Evolutionary conservation across 2,329 filamentous ascomycete genomes (phyloP), one percentile per base, ranked within the genome.

Genomic region (Fusarium abutilonis): DNA sequence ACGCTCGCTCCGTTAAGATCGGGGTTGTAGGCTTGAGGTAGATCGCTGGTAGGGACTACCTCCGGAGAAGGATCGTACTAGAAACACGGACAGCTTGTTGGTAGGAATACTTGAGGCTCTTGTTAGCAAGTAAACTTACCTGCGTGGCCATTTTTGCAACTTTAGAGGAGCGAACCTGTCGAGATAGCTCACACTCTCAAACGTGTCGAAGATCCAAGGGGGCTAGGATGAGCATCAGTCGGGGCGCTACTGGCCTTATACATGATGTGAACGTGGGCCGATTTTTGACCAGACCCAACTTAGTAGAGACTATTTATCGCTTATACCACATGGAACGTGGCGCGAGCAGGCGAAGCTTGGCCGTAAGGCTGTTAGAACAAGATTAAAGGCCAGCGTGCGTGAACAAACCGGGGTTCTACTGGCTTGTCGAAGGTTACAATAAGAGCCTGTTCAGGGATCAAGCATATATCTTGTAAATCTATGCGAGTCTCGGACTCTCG

Each of bases 1-100:
- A 29, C 26, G 28, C 26, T n/a, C 28, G 39, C 7, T 41, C 11
- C 19, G 7, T 21, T 9, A n/a, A 9, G 7, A 13, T 42, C 35
- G 2, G 42, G 32, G 13, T 47, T 9, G 21, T 47, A 47, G 4
- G 47, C 50, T 35, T 52, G 42, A 10, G 50, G 50, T 7, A 47
- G 42, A 3, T 52, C 14, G 17, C 34, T 28, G 8, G 42, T 40
- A 26, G 36, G 50, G 17, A 52, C 50, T 19, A 52, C 50, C n/a
- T 52, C 50, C 1, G 50, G 50, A 3, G 50, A 41, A 28, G 34
- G 40, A 19, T 52, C 50, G 15, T 47, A 52, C 50, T 52, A 40
- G 6, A 23, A 14, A n/a, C 7, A 19, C 11, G 10, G 6, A 11
- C 6, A 21, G 9, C 4, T n/a, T 40, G 36, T 40, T 6, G 23